Conservation (phyloP, 1,284 basidiomycete genomes). For the Papiliotrema laurentii region DNA sequence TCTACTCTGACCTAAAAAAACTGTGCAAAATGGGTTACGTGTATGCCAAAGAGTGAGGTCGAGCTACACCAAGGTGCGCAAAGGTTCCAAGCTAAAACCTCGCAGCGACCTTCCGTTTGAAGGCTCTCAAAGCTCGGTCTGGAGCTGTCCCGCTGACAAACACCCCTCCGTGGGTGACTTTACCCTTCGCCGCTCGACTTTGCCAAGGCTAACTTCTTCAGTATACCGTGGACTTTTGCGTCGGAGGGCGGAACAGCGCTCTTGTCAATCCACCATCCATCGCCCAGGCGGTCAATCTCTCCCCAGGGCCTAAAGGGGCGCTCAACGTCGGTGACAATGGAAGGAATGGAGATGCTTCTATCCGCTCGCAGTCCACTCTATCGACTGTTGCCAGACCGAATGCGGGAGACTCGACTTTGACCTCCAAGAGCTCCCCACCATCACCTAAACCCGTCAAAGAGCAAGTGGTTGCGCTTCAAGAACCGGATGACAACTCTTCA, state of each 20-base stretch:
- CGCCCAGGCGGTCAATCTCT: background rate
- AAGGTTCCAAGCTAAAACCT: background rate
- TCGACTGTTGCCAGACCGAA: too few species aligned
- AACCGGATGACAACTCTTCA: too few species aligned
- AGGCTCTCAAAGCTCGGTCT: background rate
- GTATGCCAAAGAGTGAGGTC: conserved; percentile 17
- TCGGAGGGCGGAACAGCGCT: background rate
- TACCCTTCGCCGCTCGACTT: background rate
- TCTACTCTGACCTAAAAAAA: conserved; percentile 12
- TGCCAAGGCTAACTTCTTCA: background rate
- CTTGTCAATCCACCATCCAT: background rate
- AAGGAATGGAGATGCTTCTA: too few species aligned
- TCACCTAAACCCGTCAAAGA: too few species aligned
- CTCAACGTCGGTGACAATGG: background rate
- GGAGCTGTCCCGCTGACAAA: background rate
- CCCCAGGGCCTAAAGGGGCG: background rate
- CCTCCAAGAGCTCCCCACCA: too few species aligned
- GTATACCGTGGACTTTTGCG: conserved; percentile 4
- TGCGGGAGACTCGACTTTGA: too few species aligned
- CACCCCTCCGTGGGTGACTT: background rate
- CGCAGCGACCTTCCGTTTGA: background rate
- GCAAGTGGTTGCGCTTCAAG: too few species aligned
- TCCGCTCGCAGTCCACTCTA: too few species aligned
- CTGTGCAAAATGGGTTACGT: conserved; percentile 15
- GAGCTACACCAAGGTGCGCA: background rate